Evolutionary conservation across 345 rosid genomes (phyloP).

Genomic region (Chamaenerion angustifolium): DNA sequence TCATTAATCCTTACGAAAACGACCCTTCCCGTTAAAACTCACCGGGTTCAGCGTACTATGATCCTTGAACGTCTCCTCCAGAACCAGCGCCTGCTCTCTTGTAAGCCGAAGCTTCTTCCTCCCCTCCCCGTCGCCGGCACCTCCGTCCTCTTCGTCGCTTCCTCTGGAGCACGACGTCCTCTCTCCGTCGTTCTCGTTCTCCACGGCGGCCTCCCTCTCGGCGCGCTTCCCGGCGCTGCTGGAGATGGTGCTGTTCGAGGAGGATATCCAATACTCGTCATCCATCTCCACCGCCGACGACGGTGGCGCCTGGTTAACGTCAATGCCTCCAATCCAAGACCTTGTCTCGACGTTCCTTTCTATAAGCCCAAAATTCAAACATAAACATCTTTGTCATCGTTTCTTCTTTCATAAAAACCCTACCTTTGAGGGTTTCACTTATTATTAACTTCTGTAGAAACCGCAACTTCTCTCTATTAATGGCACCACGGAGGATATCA

Average conservation of each 20-base stretch:
- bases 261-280: conserved; percentile 45
- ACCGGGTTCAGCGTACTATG: conserved; percentile 82
- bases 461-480: neutral
- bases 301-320: conserved; percentile 22
- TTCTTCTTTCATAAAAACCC: too few relatives aligned
- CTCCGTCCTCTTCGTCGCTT: conserved; percentile 65
- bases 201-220: conserved; percentile 46
- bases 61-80: conserved; percentile 80
- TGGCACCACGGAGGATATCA: too few relatives aligned
- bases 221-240: conserved; percentile 65
- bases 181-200: conserved; percentile 40
- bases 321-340: conserved; percentile 18
- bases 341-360: conserved; percentile 36
- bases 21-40: conserved; percentile 20
- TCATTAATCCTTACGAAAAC: conserved; percentile 17
- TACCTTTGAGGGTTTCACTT: neutral
- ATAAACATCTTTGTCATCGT: too few relatives aligned
- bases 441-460: neutral
- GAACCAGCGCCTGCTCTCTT: conserved; percentile 64
- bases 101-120: conserved; percentile 80
- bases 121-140: conserved; percentile 34
- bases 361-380: conserved; percentile 8
- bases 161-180: conserved; percentile 57
- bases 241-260: conserved; percentile 77
- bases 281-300: conserved; percentile 31